phyloP scores from a whole-genome alignment of 805 yeast genomes.

The Torulaspora maleeae region DNA sequence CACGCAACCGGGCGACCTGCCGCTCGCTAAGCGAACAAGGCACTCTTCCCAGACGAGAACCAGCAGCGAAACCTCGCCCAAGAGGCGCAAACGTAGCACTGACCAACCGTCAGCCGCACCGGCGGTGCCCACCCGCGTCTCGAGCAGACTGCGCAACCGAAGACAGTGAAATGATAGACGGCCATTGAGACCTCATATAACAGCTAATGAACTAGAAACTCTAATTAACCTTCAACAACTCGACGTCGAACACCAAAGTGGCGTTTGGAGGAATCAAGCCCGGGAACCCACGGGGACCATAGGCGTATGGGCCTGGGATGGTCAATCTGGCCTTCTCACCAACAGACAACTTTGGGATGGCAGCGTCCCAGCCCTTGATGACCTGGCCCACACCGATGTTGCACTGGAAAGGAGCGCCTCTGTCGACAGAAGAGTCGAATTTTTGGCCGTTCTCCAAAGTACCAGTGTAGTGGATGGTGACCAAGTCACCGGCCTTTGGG shows the following conservation, averaged over 20 bases:
- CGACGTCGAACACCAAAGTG: conserved; percentile 82
- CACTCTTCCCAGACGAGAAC: conserved; percentile 17
- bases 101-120: conserved; percentile 9
- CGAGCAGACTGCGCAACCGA: conserved; percentile 31
- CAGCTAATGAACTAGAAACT: conserved; percentile 1
- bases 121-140: conserved; percentile 23
- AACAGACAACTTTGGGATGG: conserved; percentile 83
- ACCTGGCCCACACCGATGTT: conserved; percentile 94
- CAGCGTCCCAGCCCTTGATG: conserved; percentile 95
- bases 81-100: conserved; percentile 16
- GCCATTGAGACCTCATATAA: neutral
- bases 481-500: conserved; percentile 84
- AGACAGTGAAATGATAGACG: conserved; percentile 15
- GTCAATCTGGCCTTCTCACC: conserved; percentile 92
- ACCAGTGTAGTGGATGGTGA: conserved; percentile 94
- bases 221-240: conserved; percentile 49
- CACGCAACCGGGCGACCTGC: conserved; percentile 7
- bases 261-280: conserved; percentile 96
- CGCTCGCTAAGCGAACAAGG: conserved; percentile 28
- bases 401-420: conserved; percentile 94
- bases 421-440: conserved; percentile 91
- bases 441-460: conserved; percentile 92
- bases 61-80: conserved; percentile 21
- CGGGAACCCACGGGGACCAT: conserved; percentile 93
- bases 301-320: conserved; percentile 89